Evolutionary conservation across 129 eudicot genomes (phyloP), one percentile per base, ranked within the genome.

Genomic region (Silybum marianum): DNA sequence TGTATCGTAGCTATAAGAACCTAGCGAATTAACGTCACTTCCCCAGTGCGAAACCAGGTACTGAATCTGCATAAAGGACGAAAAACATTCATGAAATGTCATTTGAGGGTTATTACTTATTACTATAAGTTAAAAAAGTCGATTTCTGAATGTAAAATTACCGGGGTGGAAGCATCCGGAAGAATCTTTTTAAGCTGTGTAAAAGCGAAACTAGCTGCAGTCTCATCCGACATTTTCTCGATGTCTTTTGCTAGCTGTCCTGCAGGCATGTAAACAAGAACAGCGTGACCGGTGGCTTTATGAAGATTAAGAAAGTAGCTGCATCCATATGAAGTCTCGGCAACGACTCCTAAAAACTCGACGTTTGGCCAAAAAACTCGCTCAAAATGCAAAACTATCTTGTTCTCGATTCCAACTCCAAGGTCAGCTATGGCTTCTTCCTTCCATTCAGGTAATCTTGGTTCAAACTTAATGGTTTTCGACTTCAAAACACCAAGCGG

Each of bases 221-320:
- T 88, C 80, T 95, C 99, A 78, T 96, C 97, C 0, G 99, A 86
- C 93, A 96, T 84, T 84, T 91, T 91, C 88, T 91, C 91, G 26
- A 93, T 88, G 83, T 96, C 98, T 76, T 84, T 88, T 9, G 99
- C 99, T 72, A 96, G 84, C 76, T 96, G 85, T 46, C 99, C 99
- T 0, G 99, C 98, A 54, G 98, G 99, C 99, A 96, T 96, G 78
- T 96, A 96, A 44, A 96, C 98, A 24, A 95, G 98, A 58, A 93
- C 99, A 9, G 92, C 30, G 67, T 93, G 98, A 65, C 99, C 96
- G 0, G 98, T 96, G 68, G 99, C 99, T 86, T 96, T 96, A 87
- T 96, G 98, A 67, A 96, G 98, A 82, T 96, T 96, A 58, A 96
- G 88, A 66, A 96, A 96, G 81, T 96, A 96, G 83, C 99, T 93